phyloP scores from a whole-genome alignment of 495 filamentous ascomycete genomes.

The Penicillium mononematosum region DNA sequence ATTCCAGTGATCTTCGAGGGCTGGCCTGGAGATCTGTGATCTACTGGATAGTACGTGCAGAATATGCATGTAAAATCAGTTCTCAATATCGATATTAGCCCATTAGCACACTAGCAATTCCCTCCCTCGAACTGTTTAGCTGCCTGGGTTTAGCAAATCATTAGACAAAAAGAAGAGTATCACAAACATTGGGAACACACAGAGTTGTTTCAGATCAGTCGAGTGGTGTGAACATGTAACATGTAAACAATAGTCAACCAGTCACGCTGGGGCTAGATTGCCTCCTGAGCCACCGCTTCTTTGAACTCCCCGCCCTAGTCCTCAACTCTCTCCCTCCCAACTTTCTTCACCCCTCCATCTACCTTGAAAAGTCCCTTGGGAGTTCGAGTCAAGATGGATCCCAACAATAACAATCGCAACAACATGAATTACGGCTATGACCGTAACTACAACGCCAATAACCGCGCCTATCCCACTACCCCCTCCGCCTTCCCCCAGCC shows the following conservation, averaged over 20 bases:
- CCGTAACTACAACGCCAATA: conserved; percentile 65
- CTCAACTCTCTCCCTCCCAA: conserved; percentile 23
- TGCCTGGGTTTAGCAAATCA: not conserved
- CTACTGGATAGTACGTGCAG: not conserved
- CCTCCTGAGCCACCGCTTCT: conserved; percentile 43
- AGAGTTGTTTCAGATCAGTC: conserved; percentile 4
- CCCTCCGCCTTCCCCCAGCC: conserved; percentile 95
- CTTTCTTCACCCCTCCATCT: conserved; percentile 13
- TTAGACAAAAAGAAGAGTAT: not conserved
- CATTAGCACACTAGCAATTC: not conserved
- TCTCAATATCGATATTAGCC: not conserved
- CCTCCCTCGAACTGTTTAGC: not conserved
- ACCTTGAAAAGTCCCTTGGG: conserved; percentile 12
- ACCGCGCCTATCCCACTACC: conserved; percentile 90
- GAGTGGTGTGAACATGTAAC: not conserved
- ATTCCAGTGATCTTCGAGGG: not conserved
- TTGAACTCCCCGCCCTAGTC: conserved; percentile 31
- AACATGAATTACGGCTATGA: conserved; percentile 70
- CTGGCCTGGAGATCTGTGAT: not conserved
- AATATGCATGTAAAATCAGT: not conserved
- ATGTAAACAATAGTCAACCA: conserved; percentile 7
- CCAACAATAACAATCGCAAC: conserved; percentile 58
- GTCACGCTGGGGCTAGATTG: conserved; percentile 18
- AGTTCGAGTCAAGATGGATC: conserved; percentile 45
- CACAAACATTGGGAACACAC: not conserved